Conservation (phyloP, 768 basidiomycete species). For the Mrakia blollopis region DNA sequence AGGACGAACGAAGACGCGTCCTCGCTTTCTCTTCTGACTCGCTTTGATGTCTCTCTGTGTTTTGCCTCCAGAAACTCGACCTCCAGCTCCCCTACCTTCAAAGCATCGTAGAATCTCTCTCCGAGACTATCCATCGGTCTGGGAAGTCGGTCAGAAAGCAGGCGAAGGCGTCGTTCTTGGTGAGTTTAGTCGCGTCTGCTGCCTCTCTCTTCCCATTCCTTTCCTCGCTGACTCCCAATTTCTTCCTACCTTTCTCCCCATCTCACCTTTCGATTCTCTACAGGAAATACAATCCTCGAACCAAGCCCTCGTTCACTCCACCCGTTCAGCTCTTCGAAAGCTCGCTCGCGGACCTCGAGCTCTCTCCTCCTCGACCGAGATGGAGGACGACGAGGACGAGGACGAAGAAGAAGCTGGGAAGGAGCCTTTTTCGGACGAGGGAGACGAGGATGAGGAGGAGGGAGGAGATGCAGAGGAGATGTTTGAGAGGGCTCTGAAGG, state of each 20-base stretch:
- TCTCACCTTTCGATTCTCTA: not conserved
- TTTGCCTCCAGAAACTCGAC: slow-evolving; percentile 4
- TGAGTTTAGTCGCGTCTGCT: not conserved
- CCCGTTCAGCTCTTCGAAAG: not conserved
- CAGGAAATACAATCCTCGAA: not conserved
- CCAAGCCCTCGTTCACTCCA: not conserved
- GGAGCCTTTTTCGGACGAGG: not conserved
- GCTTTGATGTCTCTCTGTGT: not conserved
- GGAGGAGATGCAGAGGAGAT: not conserved
- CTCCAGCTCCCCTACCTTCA: not conserved
- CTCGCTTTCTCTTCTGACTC: not conserved
- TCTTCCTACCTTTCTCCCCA: not conserved
- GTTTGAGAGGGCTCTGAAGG: not conserved
- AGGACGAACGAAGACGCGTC: not conserved
- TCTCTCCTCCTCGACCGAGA: not conserved
- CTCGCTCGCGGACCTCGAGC: not conserved
- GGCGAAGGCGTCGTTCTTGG: slow-evolving; percentile 34
- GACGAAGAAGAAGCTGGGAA: not conserved
- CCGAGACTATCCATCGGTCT: not conserved
- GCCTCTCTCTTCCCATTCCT: not conserved
- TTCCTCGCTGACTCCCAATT: too few relatives aligned
- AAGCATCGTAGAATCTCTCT: not conserved
- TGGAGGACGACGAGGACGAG: not conserved
- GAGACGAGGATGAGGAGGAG: not conserved
- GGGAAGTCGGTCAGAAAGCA: not conserved